A percentile compares a stretch with the other conserved stretches of the same genome.
phyloP scores from a whole-genome alignment of 164 flowering plant genomes.

The Nelumbo lutea region DNA sequence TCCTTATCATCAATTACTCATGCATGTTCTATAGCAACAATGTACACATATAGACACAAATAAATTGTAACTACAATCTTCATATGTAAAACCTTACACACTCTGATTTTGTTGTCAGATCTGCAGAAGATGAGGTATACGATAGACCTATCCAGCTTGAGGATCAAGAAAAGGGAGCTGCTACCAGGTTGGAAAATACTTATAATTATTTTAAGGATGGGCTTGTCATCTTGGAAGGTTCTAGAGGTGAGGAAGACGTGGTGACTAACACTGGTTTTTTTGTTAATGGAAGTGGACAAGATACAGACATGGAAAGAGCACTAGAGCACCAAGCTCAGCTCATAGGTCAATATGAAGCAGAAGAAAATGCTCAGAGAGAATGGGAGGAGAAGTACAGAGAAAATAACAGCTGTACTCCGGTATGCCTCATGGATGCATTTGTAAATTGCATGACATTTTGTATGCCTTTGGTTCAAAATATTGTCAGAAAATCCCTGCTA shows the following conservation, averaged over 20 bases:
- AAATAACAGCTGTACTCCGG: slow-evolving; percentile 49
- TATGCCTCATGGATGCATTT: slow-evolving; percentile 26
- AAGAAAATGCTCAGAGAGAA: slow-evolving; percentile 86
- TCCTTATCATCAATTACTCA: too few species aligned
- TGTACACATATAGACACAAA: too few species aligned
- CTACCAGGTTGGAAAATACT: slow-evolving; percentile 11
- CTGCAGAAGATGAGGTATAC: slow-evolving; percentile 24
- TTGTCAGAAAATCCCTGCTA: not conserved
- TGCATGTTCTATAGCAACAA: too few species aligned
- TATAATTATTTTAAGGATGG: slow-evolving; percentile 10
- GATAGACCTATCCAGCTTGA: slow-evolving; percentile 16
- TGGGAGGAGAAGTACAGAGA: slow-evolving; percentile 85
- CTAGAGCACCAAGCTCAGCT: slow-evolving; percentile 59
- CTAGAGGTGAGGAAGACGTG: slow-evolving; percentile 16
- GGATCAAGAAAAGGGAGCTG: slow-evolving; percentile 23
- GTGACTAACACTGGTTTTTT: slow-evolving; percentile 12
- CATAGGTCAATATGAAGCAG: slow-evolving; percentile 58
- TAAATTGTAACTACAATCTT: not conserved
- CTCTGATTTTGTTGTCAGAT: slow-evolving; percentile 30
- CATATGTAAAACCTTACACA: not conserved
- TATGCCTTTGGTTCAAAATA: not conserved
- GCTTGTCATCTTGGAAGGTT: slow-evolving; percentile 16
- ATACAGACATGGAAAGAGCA: slow-evolving; percentile 56
- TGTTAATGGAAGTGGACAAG: slow-evolving; percentile 21
- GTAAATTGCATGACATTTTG: not conserved